These are phyloP conservation scores for Trichosporon inkin DNA, from an alignment of 1,284 basidiomycete species.

Conservation along the genomic window DNA sequence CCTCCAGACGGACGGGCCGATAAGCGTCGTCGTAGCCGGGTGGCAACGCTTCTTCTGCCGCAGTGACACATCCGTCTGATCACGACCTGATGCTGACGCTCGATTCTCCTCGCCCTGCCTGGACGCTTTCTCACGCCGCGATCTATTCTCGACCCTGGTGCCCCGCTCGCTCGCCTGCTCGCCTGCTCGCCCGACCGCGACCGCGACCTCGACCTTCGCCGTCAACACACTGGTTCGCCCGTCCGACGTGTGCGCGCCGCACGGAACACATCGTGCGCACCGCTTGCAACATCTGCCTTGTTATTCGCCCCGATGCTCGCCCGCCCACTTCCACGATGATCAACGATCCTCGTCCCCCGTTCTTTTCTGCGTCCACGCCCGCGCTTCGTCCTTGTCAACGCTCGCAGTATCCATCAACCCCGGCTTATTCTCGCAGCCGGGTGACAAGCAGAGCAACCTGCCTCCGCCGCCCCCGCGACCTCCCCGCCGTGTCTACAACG, in stretches of 20 bases:
- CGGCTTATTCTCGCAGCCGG: conserved; percentile 19
- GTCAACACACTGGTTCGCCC: background rate
- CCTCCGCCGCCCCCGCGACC: conserved; percentile 39
- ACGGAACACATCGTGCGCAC: too few species aligned
- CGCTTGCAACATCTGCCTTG: background rate
- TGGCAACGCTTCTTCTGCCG: background rate
- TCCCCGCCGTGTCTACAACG: conserved; percentile 33
- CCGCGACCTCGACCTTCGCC: too few species aligned
- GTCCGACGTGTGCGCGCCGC: too few species aligned
- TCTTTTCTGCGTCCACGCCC: background rate
- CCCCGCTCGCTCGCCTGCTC: background rate
- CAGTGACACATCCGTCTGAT: background rate
- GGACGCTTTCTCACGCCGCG: background rate
- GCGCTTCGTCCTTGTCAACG: background rate
- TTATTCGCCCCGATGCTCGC: background rate
- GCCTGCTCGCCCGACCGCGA: background rate
- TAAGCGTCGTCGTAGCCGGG: background rate
- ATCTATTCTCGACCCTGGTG: background rate
- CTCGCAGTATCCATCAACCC: conserved; percentile 20
- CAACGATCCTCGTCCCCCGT: background rate
- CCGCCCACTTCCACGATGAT: too few species aligned
- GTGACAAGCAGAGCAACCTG: conserved; percentile 15
- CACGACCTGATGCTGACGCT: background rate
- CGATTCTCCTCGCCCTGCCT: background rate
- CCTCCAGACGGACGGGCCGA: background rate